Base-by-base conservation (phyloP, 805 yeast genomes). In the Metschnikowia anglica region DNA sequence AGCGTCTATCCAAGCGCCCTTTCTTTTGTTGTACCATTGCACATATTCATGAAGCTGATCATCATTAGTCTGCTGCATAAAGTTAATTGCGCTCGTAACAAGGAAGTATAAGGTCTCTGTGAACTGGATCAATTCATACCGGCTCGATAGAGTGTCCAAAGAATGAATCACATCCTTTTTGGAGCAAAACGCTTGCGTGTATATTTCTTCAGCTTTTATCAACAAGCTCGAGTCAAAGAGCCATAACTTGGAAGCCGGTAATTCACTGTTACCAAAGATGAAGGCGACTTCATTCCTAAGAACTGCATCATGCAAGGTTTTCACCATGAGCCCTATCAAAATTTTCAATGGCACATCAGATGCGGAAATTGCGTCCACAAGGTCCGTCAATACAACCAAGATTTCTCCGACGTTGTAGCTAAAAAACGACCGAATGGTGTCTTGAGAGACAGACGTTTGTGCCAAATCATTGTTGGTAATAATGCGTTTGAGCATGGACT, bases 1-100 rank as follows among this genome's bases (percentile, higher is more conserved):
- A 3, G 74, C 68, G 17, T 69, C 65, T 10, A 84, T 77, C 96
- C 96, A 89, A 10, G 59, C 49, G 8, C 46, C 40, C 43, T 62
- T 65, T 24, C 62, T 57, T 2, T 33, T 32, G 3, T 53, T 55
- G 46, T 66, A 70, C 74, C 74, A 71, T 20, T 43, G 48, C 15
- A 45, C 17, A 41, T 70, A 68, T 12, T 60, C 64, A 6, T 47
- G 46, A 16, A 60, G 52, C 32, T 63, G 65, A 12, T 52, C 53
- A 26, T 59, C 59, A 21, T 56, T 42, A 2, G 52, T 41, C 18
- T 51, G 62, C 41, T 62, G 51, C 72, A 68, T 67, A 48, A 51
- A 66, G n/a, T 28, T 33, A 13, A 70, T 64, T 17, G 73, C 72
- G 44, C 54, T 58, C 20, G 61, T 64, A 17, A 61, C 59, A 33